These are phyloP conservation scores for Penicillium psychrofluorescens DNA, from an alignment of 495 filamentous ascomycete genomes.

Conservation along the genomic window DNA sequence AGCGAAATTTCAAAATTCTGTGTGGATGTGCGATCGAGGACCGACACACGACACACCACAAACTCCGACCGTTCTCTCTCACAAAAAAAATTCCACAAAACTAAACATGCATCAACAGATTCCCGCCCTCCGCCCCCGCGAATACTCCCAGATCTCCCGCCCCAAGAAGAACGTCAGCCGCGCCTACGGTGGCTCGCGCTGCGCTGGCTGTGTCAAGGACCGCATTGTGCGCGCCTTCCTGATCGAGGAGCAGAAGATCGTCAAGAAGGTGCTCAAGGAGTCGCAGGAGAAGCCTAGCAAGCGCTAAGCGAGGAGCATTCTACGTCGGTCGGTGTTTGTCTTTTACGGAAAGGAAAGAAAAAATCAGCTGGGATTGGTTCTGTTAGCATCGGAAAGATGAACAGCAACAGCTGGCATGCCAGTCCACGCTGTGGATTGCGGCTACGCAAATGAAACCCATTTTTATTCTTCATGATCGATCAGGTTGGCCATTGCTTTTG, in stretches of 20 bases:
- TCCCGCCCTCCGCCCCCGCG: slow-evolving; percentile 91
- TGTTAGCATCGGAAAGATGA: slow-evolving; percentile 27
- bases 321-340: slow-evolving; percentile 29
- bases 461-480: slow-evolving; percentile 26
- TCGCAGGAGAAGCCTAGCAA: slow-evolving; percentile 67
- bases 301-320: slow-evolving; percentile 39
- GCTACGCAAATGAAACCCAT: slow-evolving; percentile 28
- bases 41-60: slow-evolving; percentile 1
- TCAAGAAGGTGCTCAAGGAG: slow-evolving; percentile 99
- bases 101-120: slow-evolving; percentile 45
- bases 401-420: slow-evolving; percentile 25
- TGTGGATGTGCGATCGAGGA: slow-evolving; percentile 2
- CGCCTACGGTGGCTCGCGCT: slow-evolving; percentile 95
- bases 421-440: slow-evolving; percentile 12
- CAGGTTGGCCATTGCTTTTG: neutral
- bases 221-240: slow-evolving; percentile 93
- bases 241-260: slow-evolving; percentile 99
- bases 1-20: slow-evolving; percentile 4
- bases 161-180: slow-evolving; percentile 99
- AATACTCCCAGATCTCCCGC: slow-evolving; percentile 91
- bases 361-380: slow-evolving; percentile 30
- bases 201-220: slow-evolving; percentile 98
- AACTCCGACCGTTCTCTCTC: slow-evolving; percentile 1
- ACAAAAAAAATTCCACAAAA: too few relatives aligned
- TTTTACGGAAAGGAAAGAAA: slow-evolving; percentile 36